These are phyloP conservation scores for Fomitopsis palustris DNA, from an alignment of 1,284 basidiomycete genomes.

Conservation along the genomic window DNA sequence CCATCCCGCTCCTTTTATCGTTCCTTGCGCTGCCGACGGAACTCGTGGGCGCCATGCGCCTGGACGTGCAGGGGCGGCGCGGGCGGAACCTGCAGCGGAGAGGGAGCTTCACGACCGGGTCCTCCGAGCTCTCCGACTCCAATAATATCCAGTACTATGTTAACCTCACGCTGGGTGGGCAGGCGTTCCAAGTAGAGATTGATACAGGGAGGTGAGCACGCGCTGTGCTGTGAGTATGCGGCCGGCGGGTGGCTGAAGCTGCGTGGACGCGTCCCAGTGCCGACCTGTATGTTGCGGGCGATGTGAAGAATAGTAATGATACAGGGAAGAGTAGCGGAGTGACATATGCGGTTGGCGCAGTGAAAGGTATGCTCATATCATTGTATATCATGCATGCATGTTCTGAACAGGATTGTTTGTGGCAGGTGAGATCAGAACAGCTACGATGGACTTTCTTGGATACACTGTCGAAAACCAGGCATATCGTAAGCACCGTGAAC, in stretches of 20 bases:
- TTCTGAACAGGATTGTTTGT: constrained; percentile 7
- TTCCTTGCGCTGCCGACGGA: constrained; percentile 17
- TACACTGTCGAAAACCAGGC: constrained; percentile 52
- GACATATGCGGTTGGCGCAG: constrained; percentile 45
- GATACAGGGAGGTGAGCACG: constrained; percentile 60
- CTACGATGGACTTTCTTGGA: constrained; percentile 47
- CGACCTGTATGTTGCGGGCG: constrained; percentile 55
- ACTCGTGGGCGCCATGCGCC: constrained; percentile 18
- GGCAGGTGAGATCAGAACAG: constrained; percentile 52
- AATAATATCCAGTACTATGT: constrained; percentile 44
- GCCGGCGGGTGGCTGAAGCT: neutral
- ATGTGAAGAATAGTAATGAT: constrained; percentile 35
- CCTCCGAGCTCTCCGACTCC: constrained; percentile 14
- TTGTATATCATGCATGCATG: neutral
- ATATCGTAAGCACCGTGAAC: constrained; percentile 41
- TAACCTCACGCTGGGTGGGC: constrained; percentile 47
- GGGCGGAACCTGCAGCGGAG: constrained; percentile 10
- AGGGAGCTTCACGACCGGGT: constrained; percentile 13
- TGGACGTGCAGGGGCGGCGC: constrained; percentile 17
- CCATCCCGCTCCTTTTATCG: constrained; percentile 16
- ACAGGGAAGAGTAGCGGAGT: constrained; percentile 39
- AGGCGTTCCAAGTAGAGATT: constrained; percentile 44
- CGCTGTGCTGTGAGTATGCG: neutral
- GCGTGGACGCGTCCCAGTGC: constrained; percentile 30
- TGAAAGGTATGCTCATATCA: constrained; percentile 33